phyloP scores from a whole-genome alignment of 768 basidiomycete genomes.

The Filobasidium floriforme region DNA sequence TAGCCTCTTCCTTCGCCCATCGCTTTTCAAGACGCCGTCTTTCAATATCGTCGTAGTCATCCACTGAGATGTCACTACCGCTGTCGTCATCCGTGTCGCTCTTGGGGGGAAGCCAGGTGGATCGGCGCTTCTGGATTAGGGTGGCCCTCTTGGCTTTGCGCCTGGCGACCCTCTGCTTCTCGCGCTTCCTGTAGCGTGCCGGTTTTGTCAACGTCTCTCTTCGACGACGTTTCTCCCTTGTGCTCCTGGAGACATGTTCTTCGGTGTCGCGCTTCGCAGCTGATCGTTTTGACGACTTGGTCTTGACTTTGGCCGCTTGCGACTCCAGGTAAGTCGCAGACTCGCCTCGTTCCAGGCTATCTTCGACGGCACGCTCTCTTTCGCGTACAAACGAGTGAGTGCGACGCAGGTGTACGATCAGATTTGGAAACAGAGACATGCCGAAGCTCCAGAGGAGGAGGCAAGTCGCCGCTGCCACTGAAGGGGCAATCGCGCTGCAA shows the following conservation, averaged over 20 bases:
- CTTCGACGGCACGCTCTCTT: background rate
- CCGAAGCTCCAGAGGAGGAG: background rate
- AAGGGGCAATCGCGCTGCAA: background rate
- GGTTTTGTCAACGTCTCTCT: background rate
- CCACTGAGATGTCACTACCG: background rate
- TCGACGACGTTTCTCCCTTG: background rate
- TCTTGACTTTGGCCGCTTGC: background rate
- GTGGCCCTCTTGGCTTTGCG: background rate
- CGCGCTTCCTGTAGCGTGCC: background rate
- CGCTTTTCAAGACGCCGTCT: background rate
- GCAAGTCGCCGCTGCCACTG: background rate
- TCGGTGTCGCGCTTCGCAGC: background rate
- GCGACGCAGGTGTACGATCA: background rate
- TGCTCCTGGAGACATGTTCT: background rate
- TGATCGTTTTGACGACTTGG: background rate
- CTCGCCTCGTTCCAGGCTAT: constrained; percentile 7
- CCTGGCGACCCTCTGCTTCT: background rate
- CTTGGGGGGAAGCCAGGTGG: background rate
- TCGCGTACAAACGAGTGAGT: background rate
- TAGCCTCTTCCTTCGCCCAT: background rate
- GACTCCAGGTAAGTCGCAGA: background rate
- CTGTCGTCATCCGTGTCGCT: background rate
- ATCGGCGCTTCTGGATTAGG: background rate
- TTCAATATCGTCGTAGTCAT: background rate
- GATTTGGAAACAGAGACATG: constrained; percentile 1